These are phyloP conservation scores for Craterostigma plantagineum DNA, from an alignment of 257 asterid species.

Conservation along the genomic window DNA sequence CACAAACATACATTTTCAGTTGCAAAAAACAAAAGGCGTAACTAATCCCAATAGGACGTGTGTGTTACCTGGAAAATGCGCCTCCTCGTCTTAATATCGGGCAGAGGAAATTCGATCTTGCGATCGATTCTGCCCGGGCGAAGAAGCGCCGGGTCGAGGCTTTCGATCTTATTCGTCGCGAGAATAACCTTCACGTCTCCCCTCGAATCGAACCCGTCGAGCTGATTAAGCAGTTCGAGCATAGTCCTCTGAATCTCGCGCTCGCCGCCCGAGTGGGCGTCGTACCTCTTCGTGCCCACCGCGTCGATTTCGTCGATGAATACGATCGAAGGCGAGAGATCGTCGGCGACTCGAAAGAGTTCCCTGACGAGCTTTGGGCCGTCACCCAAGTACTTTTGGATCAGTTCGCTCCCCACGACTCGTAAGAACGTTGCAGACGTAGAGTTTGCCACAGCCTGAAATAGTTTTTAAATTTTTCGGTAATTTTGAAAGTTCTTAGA, in stretches of 20 bases:
- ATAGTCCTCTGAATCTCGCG: conserved; percentile 97
- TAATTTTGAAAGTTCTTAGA: too few relatives aligned
- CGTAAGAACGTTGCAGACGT: conserved; percentile 95
- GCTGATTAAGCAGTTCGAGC: conserved; percentile 40
- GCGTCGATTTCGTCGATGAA: conserved; percentile 95
- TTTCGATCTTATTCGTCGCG: conserved; percentile 21
- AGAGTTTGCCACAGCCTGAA: conserved; percentile 97
- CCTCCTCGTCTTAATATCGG: conserved; percentile 41
- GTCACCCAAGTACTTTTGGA: conserved; percentile 89
- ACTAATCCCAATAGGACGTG: too few relatives aligned
- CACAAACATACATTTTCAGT: not conserved
- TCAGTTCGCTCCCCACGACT: conserved; percentile 90
- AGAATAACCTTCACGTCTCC: conserved; percentile 24
- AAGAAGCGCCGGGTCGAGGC: conserved; percentile 41
- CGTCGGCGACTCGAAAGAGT: conserved; percentile 93
- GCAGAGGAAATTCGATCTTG: conserved; percentile 41
- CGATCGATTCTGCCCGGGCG: conserved; percentile 45
- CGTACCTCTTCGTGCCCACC: conserved; percentile 88
- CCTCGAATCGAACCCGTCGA: conserved; percentile 21
- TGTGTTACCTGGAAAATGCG: conserved; percentile 28
- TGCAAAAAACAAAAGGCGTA: too few relatives aligned
- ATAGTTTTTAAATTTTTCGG: too few relatives aligned
- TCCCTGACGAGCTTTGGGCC: conserved; percentile 95
- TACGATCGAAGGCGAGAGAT: conserved; percentile 84
- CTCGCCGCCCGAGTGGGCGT: conserved; percentile 95